phyloP scores from a whole-genome alignment of 495 filamentous ascomycete species.

The Penicillium manginii region DNA sequence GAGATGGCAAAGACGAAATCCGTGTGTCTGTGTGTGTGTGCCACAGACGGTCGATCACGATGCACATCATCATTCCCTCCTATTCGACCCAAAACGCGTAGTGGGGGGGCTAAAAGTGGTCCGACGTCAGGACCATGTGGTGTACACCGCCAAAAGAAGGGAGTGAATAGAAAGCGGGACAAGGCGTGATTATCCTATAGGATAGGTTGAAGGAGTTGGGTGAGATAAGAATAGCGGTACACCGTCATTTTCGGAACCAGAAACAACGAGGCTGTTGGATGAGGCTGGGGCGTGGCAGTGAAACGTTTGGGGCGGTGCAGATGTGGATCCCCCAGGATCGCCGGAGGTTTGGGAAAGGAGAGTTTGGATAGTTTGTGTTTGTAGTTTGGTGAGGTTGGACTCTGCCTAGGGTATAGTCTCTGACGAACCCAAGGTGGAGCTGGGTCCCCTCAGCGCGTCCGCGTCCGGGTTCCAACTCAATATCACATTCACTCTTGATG shows the following conservation, averaged over 20 bases:
- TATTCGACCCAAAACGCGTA: constrained; percentile 21
- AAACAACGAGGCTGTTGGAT: constrained; percentile 12
- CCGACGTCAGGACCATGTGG: constrained; percentile 1
- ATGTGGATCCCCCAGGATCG: constrained; percentile 26
- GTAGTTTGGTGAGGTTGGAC: too few relatives aligned
- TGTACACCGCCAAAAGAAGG: constrained; percentile 14
- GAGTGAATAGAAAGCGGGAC: not conserved
- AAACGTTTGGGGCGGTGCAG: constrained; percentile 29
- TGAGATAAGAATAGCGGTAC: constrained; percentile 13
- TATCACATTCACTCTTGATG: too few relatives aligned
- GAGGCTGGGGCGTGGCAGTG: constrained; percentile 37
- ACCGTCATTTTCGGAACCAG: constrained; percentile 16
- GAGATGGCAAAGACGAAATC: constrained; percentile 10
- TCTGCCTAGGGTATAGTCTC: constrained; percentile 8
- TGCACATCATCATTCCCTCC: constrained; percentile 29
- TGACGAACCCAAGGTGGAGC: constrained; percentile 17
- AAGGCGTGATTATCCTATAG: too few relatives aligned
- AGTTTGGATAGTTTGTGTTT: too few relatives aligned
- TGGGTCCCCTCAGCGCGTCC: not conserved
- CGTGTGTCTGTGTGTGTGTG: constrained; percentile 19
- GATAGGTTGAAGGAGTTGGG: not conserved
- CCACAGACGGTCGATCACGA: constrained; percentile 33
- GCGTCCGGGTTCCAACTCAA: too few relatives aligned
- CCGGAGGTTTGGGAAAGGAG: constrained; percentile 19
- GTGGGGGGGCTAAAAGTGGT: constrained; percentile 10